Percentiles rank a stretch among this genome's conserved stretches.
phyloP scores from a whole-genome alignment of 2,329 filamentous ascomycete genomes.

The Chaetomium olivaceum region DNA sequence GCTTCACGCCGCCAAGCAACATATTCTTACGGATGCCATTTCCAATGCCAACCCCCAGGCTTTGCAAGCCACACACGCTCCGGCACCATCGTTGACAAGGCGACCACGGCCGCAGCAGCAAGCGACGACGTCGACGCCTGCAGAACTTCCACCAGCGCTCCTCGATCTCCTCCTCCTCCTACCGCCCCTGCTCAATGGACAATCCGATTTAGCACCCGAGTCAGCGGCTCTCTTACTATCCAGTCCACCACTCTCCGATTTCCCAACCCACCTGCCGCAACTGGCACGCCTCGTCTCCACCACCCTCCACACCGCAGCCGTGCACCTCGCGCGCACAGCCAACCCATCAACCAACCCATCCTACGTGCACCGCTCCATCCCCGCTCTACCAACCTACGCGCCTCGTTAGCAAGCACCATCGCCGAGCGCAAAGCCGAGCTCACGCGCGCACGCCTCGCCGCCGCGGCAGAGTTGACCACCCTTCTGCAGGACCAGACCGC shows the following conservation, averaged over 20 bases:
- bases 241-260: slow-evolving; percentile 50
- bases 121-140: slow-evolving; percentile 24
- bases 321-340: slow-evolving; percentile 49
- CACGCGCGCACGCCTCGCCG: slow-evolving; percentile 42
- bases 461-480: slow-evolving; percentile 40
- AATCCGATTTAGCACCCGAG: slow-evolving; percentile 39
- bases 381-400: slow-evolving; percentile 46
- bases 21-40: slow-evolving; percentile 55
- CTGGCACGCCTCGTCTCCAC: slow-evolving; percentile 51
- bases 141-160: slow-evolving; percentile 39
- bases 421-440: slow-evolving; percentile 39
- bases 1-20: slow-evolving; percentile 49
- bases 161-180: slow-evolving; percentile 58
- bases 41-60: slow-evolving; percentile 40
- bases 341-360: slow-evolving; percentile 55
- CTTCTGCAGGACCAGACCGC: slow-evolving; percentile 46
- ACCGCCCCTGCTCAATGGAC: slow-evolving; percentile 48
- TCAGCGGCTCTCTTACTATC: slow-evolving; percentile 49
- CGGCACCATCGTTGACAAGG: slow-evolving; percentile 21
- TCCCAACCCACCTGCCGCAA: slow-evolving; percentile 50
- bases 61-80: slow-evolving; percentile 13
- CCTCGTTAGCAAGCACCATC: slow-evolving; percentile 41
- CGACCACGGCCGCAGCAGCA: slow-evolving; percentile 32
- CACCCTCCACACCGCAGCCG: slow-evolving; percentile 52
- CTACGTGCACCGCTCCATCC: slow-evolving; percentile 59